Conservation (phyloP, 805 yeast species). For the Candida sithepensis region DNA sequence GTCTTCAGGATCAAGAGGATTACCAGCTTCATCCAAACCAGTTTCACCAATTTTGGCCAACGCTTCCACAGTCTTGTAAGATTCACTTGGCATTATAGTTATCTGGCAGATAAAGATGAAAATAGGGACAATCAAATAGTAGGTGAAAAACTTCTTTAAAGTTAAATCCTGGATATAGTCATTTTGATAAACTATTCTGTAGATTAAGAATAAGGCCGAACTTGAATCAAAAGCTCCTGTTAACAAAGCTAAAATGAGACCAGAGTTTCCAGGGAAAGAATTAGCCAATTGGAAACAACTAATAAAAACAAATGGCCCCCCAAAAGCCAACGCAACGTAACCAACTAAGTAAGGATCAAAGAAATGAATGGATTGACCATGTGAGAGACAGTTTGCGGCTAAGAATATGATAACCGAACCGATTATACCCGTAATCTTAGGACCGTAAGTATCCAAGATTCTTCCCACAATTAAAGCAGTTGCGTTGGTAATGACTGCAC, state of each 20-base stretch:
- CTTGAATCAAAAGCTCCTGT: slow-evolving; percentile 96
- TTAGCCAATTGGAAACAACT: slow-evolving; percentile 89
- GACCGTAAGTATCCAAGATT: slow-evolving; percentile 76
- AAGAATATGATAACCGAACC: slow-evolving; percentile 60
- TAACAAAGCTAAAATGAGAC: slow-evolving; percentile 72
- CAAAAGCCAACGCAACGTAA: slow-evolving; percentile 72
- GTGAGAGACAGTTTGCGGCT: slow-evolving; percentile 43
- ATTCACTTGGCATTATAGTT: slow-evolving; percentile 73
- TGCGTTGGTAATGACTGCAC: slow-evolving; percentile 83
- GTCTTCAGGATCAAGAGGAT: slow-evolving; percentile 47
- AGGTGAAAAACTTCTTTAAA: slow-evolving; percentile 57
- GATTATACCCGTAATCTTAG: slow-evolving; percentile 69
- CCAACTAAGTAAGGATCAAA: slow-evolving; percentile 73
- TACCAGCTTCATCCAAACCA: slow-evolving; percentile 70
- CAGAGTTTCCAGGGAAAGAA: slow-evolving; percentile 78
- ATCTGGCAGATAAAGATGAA: slow-evolving; percentile 74
- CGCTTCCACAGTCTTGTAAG: slow-evolving; percentile 69
- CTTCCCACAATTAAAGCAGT: slow-evolving; percentile 81
- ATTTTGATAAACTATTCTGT: slow-evolving; percentile 61
- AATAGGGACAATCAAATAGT: slow-evolving; percentile 69
- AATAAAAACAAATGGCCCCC: slow-evolving; percentile 92
- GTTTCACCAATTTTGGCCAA: slow-evolving; percentile 68
- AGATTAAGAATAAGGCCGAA: slow-evolving; percentile 78
- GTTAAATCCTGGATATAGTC: slow-evolving; percentile 35
- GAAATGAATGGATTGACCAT: slow-evolving; percentile 18